These are phyloP conservation scores for Exidia glandulosa DNA, from an alignment of 768 basidiomycete species.

Conservation along the genomic window DNA sequence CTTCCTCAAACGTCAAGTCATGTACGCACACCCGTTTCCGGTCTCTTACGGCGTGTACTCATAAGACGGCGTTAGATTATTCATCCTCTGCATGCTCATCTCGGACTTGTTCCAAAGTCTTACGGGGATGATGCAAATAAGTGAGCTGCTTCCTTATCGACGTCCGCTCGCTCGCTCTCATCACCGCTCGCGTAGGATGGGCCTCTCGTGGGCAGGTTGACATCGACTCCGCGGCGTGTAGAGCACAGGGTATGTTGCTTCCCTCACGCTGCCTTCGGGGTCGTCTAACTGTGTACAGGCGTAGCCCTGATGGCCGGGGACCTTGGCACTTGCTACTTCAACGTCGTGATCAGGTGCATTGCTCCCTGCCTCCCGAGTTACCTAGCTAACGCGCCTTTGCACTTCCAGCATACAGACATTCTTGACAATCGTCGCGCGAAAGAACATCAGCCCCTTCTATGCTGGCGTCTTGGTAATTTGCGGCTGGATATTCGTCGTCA, in stretches of 20 bases:
- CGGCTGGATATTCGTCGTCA: neutral
- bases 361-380: neutral
- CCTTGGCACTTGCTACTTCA: neutral
- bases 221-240: neutral
- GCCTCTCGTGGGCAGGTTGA: neutral
- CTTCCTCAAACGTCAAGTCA: neutral
- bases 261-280: neutral
- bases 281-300: neutral
- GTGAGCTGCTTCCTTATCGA: neutral
- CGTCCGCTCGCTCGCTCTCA: neutral
- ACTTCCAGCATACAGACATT: neutral
- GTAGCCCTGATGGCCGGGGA: neutral
- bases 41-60: neutral
- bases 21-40: neutral
- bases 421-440: neutral
- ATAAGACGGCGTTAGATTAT: neutral
- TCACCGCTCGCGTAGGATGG: neutral
- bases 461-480: neutral
- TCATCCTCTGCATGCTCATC: neutral
- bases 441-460: neutral
- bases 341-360: neutral
- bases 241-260: neutral
- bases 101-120: neutral
- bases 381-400: no score
- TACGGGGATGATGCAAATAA: neutral